These are phyloP conservation scores for Rhodomyrtus tomentosa DNA, from an alignment of 345 rosid genomes.

Conservation along the genomic window DNA sequence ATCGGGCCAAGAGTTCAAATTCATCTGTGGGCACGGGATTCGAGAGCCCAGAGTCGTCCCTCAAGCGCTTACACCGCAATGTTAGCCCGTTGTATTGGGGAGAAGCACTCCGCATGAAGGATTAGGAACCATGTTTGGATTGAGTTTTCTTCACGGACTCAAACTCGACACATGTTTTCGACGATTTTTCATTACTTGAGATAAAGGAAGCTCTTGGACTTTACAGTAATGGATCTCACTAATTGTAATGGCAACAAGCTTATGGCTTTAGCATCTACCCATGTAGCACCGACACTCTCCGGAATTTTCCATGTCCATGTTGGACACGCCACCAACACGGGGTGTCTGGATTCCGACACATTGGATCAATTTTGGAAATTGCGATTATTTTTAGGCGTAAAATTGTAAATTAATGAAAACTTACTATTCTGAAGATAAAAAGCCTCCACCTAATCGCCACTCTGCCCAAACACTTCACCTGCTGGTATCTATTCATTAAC, in stretches of 20 bases:
- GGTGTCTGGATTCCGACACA: too few relatives aligned
- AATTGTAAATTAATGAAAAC: too few relatives aligned
- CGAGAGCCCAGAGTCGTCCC: not conserved
- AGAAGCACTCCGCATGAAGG: not conserved
- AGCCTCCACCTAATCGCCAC: too few relatives aligned
- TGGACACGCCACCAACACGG: too few relatives aligned
- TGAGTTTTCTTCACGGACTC: not conserved
- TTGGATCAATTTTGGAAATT: too few relatives aligned
- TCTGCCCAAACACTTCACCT: too few relatives aligned
- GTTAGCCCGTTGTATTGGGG: not conserved
- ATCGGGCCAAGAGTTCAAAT: not conserved
- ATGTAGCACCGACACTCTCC: too few relatives aligned
- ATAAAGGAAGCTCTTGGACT: not conserved
- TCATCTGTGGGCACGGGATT: not conserved
- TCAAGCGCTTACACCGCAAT: not conserved
- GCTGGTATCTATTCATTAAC: too few relatives aligned
- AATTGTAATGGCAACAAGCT: not conserved
- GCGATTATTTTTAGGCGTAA: too few relatives aligned
- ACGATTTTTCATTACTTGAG: not conserved
- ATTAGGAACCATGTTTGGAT: too few relatives aligned
- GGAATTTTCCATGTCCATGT: too few relatives aligned
- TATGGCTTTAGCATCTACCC: not conserved
- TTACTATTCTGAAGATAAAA: too few relatives aligned
- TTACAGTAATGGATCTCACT: not conserved
- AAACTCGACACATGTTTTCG: not conserved